Base-by-base conservation (phyloP, 1,139 yeast species). In the Kluyveromyces sp. region DNA sequence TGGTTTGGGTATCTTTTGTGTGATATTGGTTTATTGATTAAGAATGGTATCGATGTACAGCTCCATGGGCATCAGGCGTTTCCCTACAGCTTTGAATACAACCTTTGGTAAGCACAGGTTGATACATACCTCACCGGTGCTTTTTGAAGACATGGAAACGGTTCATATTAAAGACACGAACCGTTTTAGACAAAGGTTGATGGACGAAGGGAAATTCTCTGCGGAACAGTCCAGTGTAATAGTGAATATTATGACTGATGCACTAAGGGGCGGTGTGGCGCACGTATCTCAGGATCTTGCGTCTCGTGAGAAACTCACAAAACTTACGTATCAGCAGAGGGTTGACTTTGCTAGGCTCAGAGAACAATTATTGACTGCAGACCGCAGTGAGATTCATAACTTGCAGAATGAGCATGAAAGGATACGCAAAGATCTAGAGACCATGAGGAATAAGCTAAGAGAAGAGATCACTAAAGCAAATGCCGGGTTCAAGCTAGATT, bases 321-420 rank as follows among this genome's bases (percentile, higher is more conserved):
- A 92, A 49, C 77, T 89, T 54, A 83, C 96, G 6, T 92, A 92
- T 63, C 96, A 89, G 60, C 98, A 92, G 57, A 86, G 92, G 57
- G 97, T 92, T 28, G 96, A 89, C 63, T 92, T 92, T 71, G 94
- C 96, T 37, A 89, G 89, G 61, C 74, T 89, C 48, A 83, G 88
- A 61, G 95, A 95, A 31, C 97, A 89, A 63, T 71, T 89, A 43
- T 89, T 85, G 58, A 81, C 89, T 38, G 77, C 86, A 67, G 98
- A 92, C 66, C 80, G 83, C 60, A 75, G 88, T 12, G 97, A 92
- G 56, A 83, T 86, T 56, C 82, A 85, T 44, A 76, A 79, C 41
- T 74, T 92, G 48, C 82, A 83, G 56, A 85, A 84, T 55, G 97
- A 92, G 59, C 94, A 87, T 58, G 97, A 92, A 55, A 75, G 88